phyloP scores from a whole-genome alignment of 148 eudicot species.

The Simmondsia chinensis region DNA sequence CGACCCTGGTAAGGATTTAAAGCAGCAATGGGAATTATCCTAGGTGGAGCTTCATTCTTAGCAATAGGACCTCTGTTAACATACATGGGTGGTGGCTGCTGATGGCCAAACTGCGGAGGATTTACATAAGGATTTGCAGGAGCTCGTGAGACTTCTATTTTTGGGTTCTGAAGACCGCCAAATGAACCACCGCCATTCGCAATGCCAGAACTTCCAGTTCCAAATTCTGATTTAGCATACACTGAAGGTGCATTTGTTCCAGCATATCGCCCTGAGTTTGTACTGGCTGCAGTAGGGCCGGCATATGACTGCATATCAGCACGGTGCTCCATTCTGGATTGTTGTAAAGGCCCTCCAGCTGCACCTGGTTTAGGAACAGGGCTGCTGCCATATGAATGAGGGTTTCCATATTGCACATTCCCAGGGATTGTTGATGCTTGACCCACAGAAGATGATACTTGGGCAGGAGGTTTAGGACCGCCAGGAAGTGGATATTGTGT shows the following conservation, averaged over 20 bases:
- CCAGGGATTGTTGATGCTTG: conserved; percentile 25
- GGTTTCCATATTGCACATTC: conserved; percentile 25
- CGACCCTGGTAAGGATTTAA: conserved; percentile 79
- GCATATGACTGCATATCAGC: conserved; percentile 31
- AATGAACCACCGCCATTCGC: conserved; percentile 6
- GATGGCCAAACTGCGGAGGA: conserved; percentile 43
- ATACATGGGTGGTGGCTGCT: conserved; percentile 63
- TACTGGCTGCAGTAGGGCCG: conserved; percentile 24
- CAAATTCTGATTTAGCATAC: conserved; percentile 23
- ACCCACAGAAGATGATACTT: conserved; percentile 26
- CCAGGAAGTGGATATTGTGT: conserved; percentile 19
- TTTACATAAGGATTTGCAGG: conserved; percentile 34
- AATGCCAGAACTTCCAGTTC: conserved; percentile 17
- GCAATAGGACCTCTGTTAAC: conserved; percentile 70
- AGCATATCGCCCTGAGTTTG: conserved; percentile 26
- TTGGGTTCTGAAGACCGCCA: conserved; percentile 9
- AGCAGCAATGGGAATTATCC: conserved; percentile 77
- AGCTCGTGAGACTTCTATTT: conserved; percentile 22
- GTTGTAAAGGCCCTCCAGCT: conserved; percentile 20
- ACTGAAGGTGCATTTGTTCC: conserved; percentile 18
- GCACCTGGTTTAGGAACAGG: conserved; percentile 25
- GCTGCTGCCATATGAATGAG: conserved; percentile 17
- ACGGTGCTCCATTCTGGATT: conserved; percentile 20
- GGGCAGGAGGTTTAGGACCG: conserved; percentile 28
- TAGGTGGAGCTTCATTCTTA: conserved; percentile 73